Base-by-base conservation (phyloP, 495 filamentous ascomycete genomes). In the Aspergillus campestris region DNA sequence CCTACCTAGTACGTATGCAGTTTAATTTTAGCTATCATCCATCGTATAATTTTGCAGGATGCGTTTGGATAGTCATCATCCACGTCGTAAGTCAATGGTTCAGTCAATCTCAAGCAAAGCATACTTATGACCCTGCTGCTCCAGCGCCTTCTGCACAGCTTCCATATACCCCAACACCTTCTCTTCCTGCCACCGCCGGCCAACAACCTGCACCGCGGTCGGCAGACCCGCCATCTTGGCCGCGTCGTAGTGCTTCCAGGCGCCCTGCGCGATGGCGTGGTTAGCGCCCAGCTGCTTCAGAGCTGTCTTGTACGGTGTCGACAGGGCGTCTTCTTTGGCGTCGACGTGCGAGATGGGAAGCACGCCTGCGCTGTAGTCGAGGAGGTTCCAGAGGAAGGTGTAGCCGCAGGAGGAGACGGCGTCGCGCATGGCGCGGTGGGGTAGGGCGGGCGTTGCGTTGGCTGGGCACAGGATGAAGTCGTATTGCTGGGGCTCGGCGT, bases 311-410 rank as follows among this genome's bases (percentile, higher is more conserved):
- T 82, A 71, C 1, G 60, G 67, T 0, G 69, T 49, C 1, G 79
- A 74, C 2, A 94, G 76, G 31, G 69, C 66, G 55, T 98, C 91
- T 7, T 79, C 62, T 1, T 54, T 62, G 30, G 75, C 68, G 54
- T 94, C 83, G 8, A 97, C 92, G 30, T 87, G 84, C 1, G 87
- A 92, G 3, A 97, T 80, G 0, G 92, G 91, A 31, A 98, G 50
- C 24, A 96, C 81, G 34, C 92, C 91, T 12, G 79, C 77, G 0
- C 86, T 78, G 62, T 96, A 96, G 61, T 98, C 92, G 9, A 96
- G 73, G 72, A 96, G 45, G 56, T 96, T 98, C 73, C 91, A 98
- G 44, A 98, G 67, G 59, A 98, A 95, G 0, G 91, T 96, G 61
- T 98, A 97, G 3, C 89, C 90, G 55, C 92, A 98, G 34, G 81